Conservation (phyloP, 352 stramenopile genomes). For the Plasmopara halstedii region DNA sequence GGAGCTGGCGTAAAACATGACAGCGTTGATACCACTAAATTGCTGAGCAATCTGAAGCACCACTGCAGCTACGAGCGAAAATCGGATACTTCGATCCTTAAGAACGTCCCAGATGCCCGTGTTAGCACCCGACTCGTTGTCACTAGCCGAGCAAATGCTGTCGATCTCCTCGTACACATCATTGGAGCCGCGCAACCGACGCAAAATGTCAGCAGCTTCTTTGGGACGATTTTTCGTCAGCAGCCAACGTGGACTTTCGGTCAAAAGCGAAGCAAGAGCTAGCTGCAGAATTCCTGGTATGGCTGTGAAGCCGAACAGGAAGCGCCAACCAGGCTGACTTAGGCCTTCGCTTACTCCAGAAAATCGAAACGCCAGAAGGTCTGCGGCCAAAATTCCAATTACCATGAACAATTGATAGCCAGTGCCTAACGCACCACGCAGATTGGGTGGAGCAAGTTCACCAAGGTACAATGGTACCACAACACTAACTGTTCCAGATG, state of each 20-base stretch:
- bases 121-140: conserved; percentile 61
- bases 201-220: conserved; percentile 61
- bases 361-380: conserved; percentile 51
- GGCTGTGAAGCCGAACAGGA: conserved; percentile 61
- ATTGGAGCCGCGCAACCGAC: conserved; percentile 52
- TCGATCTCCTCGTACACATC: conserved; percentile 79
- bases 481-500: conserved; percentile 58
- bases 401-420: conserved; percentile 71
- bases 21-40: conserved; percentile 68
- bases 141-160: conserved; percentile 71
- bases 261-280: conserved; percentile 49
- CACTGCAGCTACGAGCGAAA: conserved; percentile 51
- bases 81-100: conserved; percentile 48
- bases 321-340: conserved; percentile 49
- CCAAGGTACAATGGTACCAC: conserved; percentile 67
- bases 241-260: conserved; percentile 62
- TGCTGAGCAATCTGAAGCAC: conserved; percentile 62
- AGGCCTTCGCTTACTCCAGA: conserved; percentile 48
- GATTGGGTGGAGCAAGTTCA: conserved; percentile 59
- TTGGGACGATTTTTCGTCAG: conserved; percentile 68
- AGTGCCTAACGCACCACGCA: conserved; percentile 64
- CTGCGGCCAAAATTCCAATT: conserved; percentile 49
- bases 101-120: conserved; percentile 62
- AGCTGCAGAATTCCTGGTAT: conserved; percentile 60
- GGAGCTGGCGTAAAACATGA: conserved; percentile 76